Evolutionary conservation across 805 yeast genomes (phyloP).

Genomic region (Schizosaccharomyces japonicus): DNA sequence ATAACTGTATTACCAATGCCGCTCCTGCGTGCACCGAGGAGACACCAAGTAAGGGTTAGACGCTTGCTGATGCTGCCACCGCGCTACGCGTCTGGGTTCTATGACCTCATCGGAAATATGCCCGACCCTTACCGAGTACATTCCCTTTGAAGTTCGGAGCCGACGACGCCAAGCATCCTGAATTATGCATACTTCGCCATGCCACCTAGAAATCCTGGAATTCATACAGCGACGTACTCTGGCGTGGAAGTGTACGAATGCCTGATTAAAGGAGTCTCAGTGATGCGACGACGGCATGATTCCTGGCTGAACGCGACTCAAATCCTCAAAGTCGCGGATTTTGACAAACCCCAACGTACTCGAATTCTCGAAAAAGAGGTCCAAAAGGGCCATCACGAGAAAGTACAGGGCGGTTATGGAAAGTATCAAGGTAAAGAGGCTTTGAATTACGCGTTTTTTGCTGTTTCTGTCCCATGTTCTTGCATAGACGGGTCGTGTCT

Average conservation of each 20-base stretch:
- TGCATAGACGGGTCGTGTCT: too few species aligned
- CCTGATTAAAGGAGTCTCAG: constrained; percentile 44
- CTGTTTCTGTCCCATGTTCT: background rate
- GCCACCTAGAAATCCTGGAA: constrained; percentile 7
- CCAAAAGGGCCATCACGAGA: constrained; percentile 73
- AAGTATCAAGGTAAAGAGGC: constrained; percentile 61
- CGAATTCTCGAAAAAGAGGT: constrained; percentile 80
- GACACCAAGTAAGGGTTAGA: too few species aligned
- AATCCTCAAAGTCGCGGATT: constrained; percentile 73
- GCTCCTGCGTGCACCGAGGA: too few species aligned
- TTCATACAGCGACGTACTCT: constrained; percentile 23
- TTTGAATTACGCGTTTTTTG: too few species aligned
- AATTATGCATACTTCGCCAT: too few species aligned
- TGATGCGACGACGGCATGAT: constrained; percentile 75
- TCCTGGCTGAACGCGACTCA: constrained; percentile 97
- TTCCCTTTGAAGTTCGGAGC: too few species aligned
- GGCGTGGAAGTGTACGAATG: constrained; percentile 25
- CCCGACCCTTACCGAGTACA: too few species aligned
- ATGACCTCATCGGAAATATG: too few species aligned
- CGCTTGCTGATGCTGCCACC: too few species aligned
- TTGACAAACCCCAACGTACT: constrained; percentile 83
- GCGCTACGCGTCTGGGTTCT: too few species aligned
- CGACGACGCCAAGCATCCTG: too few species aligned
- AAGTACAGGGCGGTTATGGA: constrained; percentile 93
- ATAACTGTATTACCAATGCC: too few species aligned